Percentiles rank a stretch among this genome's conserved stretches.
These are phyloP conservation scores for Botrytis porri DNA, from an alignment of 2,329 filamentous ascomycete genomes.

Conservation along the genomic window DNA sequence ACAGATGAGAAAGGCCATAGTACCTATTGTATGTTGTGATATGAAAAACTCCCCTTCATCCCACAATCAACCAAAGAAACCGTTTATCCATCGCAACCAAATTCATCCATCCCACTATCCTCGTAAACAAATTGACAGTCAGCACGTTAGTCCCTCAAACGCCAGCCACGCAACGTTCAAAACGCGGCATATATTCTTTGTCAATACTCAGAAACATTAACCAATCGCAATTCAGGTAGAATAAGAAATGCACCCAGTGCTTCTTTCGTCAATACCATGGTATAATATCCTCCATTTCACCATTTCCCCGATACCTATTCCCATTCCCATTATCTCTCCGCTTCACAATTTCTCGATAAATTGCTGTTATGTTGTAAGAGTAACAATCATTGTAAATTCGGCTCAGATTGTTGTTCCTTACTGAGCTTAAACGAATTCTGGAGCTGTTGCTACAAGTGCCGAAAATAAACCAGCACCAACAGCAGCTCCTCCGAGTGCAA, in stretches of 20 bases:
- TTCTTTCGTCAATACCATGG: not conserved
- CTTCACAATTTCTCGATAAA: not conserved
- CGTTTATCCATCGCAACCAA: not conserved
- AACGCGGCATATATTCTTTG: not conserved
- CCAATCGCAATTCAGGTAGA: not conserved
- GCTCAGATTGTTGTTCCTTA: no score
- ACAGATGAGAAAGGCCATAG: not conserved
- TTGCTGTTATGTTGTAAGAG: not conserved
- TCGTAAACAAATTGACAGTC: not conserved
- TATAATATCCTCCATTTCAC: not conserved
- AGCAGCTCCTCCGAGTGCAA: constrained; percentile 40
- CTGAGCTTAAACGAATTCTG: constrained; percentile 34
- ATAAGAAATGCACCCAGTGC: not conserved
- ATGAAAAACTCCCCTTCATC: not conserved
- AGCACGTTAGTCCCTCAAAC: not conserved
- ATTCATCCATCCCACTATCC: not conserved
- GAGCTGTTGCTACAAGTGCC: constrained; percentile 41
- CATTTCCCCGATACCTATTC: not conserved
- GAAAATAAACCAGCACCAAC: constrained; percentile 40
- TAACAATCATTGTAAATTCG: not conserved
- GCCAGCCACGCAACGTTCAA: not conserved
- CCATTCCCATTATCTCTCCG: not conserved
- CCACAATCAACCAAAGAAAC: not conserved
- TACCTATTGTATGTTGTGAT: not conserved
- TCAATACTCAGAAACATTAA: not conserved